Percentiles rank a stretch among this genome's conserved stretches.
These are phyloP conservation scores for Backusella macrospora DNA, from an alignment of 192 early-diverging fungal genomes.

Conservation along the genomic window DNA sequence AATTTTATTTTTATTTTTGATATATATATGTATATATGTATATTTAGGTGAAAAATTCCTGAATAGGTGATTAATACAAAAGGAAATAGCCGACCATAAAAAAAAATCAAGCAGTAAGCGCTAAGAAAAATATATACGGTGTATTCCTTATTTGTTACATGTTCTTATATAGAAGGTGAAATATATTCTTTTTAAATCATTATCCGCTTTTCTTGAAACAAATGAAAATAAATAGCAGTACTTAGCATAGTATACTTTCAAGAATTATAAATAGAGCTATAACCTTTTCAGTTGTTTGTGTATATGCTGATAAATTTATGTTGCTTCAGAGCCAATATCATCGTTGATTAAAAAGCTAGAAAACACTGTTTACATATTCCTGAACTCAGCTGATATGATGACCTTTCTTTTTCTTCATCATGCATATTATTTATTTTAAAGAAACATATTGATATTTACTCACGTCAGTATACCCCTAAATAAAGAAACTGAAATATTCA, in stretches of 20 bases:
- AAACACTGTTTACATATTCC: neutral
- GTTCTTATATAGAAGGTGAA: neutral
- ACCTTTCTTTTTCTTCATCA: slow-evolving; percentile 8
- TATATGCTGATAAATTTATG: too few species aligned
- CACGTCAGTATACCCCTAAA: too few species aligned
- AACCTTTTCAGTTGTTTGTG: too few species aligned
- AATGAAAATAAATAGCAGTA: too few species aligned
- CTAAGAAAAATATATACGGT: neutral
- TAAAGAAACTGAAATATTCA: too few species aligned
- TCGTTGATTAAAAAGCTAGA: neutral
- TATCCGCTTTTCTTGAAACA: neutral
- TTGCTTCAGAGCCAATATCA: too few species aligned
- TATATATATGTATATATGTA: too few species aligned
- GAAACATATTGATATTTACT: too few species aligned
- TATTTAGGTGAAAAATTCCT: neutral
- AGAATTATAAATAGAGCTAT: too few species aligned
- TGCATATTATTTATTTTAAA: neutral
- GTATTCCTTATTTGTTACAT: neutral
- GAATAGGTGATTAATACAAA: neutral
- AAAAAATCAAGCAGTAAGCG: neutral
- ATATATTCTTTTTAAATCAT: neutral
- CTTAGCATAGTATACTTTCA: too few species aligned
- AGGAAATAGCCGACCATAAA: neutral
- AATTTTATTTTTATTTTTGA: too few species aligned
- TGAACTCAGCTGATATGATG: neutral